These are phyloP conservation scores for Hanseniaspora pseudoguilliermondii DNA, from an alignment of 805 yeast genomes.

Conservation along the genomic window DNA sequence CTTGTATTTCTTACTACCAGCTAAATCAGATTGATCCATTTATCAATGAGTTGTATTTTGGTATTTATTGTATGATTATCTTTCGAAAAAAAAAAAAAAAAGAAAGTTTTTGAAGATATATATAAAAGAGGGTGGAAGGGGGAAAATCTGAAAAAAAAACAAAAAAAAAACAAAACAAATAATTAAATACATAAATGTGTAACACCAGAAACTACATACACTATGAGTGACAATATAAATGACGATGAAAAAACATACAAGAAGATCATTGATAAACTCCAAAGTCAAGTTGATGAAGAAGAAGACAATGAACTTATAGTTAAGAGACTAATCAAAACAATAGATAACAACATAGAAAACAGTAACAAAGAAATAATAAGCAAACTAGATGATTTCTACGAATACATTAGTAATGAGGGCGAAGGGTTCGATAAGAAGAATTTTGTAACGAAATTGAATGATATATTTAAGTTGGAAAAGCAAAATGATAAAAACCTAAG, in stretches of 20 bases:
- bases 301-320: background rate
- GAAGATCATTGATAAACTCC: background rate
- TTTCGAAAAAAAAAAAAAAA: background rate
- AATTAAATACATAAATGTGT: too few species aligned
- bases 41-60: background rate
- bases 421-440: background rate
- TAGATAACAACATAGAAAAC: background rate
- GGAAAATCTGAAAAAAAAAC: background rate
- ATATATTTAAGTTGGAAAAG: constrained; percentile 3
- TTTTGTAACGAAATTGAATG: background rate
- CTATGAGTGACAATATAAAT: background rate
- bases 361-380: background rate
- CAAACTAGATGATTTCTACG: background rate
- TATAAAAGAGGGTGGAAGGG: background rate
- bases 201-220: too few species aligned
- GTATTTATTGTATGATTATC: background rate
- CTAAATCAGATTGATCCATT: constrained; percentile 13
- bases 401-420: background rate
- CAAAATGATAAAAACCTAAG: background rate
- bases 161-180: background rate
- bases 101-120: background rate
- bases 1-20: constrained; percentile 11
- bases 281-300: background rate
- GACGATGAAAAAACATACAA: background rate
- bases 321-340: background rate